Base-by-base conservation (phyloP, 2,329 filamentous ascomycete genomes). In the Lecanicillium sp. region DNA sequence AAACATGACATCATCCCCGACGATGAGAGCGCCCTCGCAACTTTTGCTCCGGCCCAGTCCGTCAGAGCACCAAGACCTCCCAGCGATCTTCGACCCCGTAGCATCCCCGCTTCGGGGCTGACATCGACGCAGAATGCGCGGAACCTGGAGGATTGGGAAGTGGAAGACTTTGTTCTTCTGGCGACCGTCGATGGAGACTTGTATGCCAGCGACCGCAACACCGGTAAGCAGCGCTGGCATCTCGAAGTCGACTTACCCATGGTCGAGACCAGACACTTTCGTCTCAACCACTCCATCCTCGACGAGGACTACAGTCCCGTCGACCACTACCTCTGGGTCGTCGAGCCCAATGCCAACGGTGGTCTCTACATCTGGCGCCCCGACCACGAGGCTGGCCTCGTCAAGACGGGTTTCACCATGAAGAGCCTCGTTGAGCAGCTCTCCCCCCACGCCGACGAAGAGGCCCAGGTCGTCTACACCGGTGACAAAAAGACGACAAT, bases 111-210 rank as follows among this genome's bases (percentile, higher is more conserved):
- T 67, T 75, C 77, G 67, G 83, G 82, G 61, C 75, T 86, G 69
- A 79, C 85, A 74, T 84, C 87, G 86, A 86, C 84, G 84, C 85
- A 87, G 67, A 77, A 78, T 86, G 91, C 90, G 90, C 90, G 91
- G 83, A 94, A 86, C 78, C 78, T 97, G 80, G 86, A 90, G 81
- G 91, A 96, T 74, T 97, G 91, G 91, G 89, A 96, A 86, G 90
- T 96, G 73, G 91, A 97, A 87, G 90, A 97, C 77, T 95, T 96
- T 81, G 87, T 97, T 74, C 88, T 98, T 77, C 78, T 98, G 86
- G 91, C 93, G 87, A 97, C 93, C 80, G 87, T 97, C 81, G 90
- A 97, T 77, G 93, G 93, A 77, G 87, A 89, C 66, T 81, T 97
- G 62, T 87, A 95, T 72, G 90, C 91, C 66, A 83, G 83, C 67